Conservation (phyloP, 805 yeast genomes). For the Kockiozyma suomiensis region DNA sequence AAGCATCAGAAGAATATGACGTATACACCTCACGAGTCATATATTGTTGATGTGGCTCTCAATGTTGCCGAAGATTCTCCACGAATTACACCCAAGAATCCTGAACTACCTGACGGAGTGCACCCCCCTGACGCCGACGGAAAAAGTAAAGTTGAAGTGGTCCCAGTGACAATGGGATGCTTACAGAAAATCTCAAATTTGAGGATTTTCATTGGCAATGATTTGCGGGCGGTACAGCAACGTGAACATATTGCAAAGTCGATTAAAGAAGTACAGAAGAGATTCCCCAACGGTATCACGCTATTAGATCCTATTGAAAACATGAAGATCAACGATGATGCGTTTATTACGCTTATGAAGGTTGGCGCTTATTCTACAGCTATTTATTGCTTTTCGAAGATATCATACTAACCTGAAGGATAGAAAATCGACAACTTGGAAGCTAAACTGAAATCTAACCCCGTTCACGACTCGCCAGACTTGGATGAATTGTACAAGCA, state of each 20-base stretch:
- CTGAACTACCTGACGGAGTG: constrained; percentile 86
- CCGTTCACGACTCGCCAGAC: constrained; percentile 54
- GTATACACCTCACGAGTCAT: constrained; percentile 83
- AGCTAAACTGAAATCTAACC: constrained; percentile 68
- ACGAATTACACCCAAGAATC: constrained; percentile 47
- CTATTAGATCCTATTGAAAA: constrained; percentile 83
- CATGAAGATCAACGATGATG: constrained; percentile 85
- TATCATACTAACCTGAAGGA: constrained; percentile 36
- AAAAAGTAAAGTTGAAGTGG: constrained; percentile 68
- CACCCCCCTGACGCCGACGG: constrained; percentile 79
- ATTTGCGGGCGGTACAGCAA: constrained; percentile 50
- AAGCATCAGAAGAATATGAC: constrained; percentile 35
- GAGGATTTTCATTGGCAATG: constrained; percentile 77
- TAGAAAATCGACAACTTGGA: constrained; percentile 83
- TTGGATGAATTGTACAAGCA: constrained; percentile 63
- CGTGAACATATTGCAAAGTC: constrained; percentile 68
- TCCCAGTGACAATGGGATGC: constrained; percentile 83
- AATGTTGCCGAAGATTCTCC: constrained; percentile 79
- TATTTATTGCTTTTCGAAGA: not conserved
- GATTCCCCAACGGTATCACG: constrained; percentile 93
- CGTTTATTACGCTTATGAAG: constrained; percentile 60
- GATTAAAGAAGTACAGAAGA: constrained; percentile 73
- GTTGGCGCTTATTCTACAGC: constrained; percentile 9
- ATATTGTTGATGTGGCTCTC: constrained; percentile 82
- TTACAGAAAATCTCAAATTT: constrained; percentile 75